Evolutionary conservation across 768 basidiomycete species (phyloP).

Genomic region (Grammothele lineata): DNA sequence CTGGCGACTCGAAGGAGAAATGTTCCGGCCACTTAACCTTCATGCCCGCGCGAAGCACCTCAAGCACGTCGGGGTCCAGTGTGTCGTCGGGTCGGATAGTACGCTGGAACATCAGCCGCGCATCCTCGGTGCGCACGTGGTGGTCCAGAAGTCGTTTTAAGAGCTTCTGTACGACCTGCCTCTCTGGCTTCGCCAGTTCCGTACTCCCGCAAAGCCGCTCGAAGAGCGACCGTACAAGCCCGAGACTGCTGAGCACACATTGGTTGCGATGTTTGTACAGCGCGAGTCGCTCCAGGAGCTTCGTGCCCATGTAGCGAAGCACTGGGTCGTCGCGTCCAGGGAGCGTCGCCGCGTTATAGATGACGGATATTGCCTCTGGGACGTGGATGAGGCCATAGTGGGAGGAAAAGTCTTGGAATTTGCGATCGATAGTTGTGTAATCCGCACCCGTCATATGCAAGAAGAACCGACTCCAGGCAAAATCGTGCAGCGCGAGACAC

Average conservation of each 20-base stretch:
- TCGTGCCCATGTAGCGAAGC: constrained; percentile 52
- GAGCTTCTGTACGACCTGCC: constrained; percentile 55
- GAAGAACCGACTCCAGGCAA: constrained; percentile 55
- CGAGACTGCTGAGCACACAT: constrained; percentile 57
- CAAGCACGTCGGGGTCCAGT: constrained; percentile 62
- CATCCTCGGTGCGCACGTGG: constrained; percentile 62
- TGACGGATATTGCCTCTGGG: constrained; percentile 56
- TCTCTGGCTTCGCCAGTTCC: constrained; percentile 42
- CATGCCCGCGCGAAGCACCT: constrained; percentile 66
- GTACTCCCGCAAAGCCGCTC: constrained; percentile 34
- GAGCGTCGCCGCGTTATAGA: constrained; percentile 48
- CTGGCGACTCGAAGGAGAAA: constrained; percentile 59
- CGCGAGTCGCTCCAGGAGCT: constrained; percentile 59
- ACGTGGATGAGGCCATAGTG: constrained; percentile 48
- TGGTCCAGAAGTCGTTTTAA: constrained; percentile 69
- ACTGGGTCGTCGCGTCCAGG: constrained; percentile 30
- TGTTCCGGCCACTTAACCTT: constrained; percentile 78
- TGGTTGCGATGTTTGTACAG: constrained; percentile 65
- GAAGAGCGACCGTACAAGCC: constrained; percentile 52
- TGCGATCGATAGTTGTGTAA: constrained; percentile 39
- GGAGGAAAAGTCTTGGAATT: constrained; percentile 36
- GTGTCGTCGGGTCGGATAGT: constrained; percentile 44
- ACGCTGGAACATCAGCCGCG: constrained; percentile 58
- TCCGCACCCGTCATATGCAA: constrained; percentile 36
- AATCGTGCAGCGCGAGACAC: constrained; percentile 62